phyloP scores from a whole-genome alignment of 768 basidiomycete genomes.

The Thelephora ganbajun region DNA sequence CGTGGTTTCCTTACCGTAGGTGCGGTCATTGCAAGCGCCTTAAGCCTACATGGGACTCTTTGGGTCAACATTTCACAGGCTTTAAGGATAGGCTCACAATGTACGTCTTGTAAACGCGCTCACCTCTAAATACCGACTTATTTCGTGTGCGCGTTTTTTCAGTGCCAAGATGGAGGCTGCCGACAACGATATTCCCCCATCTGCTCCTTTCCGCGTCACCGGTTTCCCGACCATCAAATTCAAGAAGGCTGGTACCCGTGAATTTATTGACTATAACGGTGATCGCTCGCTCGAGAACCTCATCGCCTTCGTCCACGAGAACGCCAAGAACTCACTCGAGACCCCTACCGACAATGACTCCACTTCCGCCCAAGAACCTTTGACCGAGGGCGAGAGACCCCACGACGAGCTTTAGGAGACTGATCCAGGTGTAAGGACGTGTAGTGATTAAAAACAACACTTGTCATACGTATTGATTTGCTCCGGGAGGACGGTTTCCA shows the following conservation, averaged over 20 bases:
- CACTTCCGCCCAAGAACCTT: slow-evolving; percentile 10
- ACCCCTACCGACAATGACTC: slow-evolving; percentile 14
- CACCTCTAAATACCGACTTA: not conserved
- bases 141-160: slow-evolving; percentile 5
- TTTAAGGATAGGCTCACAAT: slow-evolving; percentile 67
- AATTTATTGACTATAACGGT: slow-evolving; percentile 90
- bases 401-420: slow-evolving; percentile 14
- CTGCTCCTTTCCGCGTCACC: slow-evolving; percentile 72
- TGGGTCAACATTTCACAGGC: slow-evolving; percentile 71
- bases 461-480: too few species aligned
- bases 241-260: slow-evolving; percentile 74
- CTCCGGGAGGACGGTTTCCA: too few species aligned
- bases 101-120: slow-evolving; percentile 27
- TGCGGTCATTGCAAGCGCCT: slow-evolving; percentile 96
- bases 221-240: slow-evolving; percentile 97
- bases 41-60: slow-evolving; percentile 84
- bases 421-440: too few species aligned
- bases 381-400: slow-evolving; percentile 10
- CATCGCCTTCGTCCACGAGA: slow-evolving; percentile 68
- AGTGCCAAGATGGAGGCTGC: slow-evolving; percentile 95
- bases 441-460: too few species aligned
- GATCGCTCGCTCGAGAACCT: slow-evolving; percentile 82
- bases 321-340: slow-evolving; percentile 61
- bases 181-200: slow-evolving; percentile 88
- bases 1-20: slow-evolving; percentile 23